These are phyloP conservation scores for Ogataea ramenticola DNA, from an alignment of 805 yeast species.

Conservation along the genomic window DNA sequence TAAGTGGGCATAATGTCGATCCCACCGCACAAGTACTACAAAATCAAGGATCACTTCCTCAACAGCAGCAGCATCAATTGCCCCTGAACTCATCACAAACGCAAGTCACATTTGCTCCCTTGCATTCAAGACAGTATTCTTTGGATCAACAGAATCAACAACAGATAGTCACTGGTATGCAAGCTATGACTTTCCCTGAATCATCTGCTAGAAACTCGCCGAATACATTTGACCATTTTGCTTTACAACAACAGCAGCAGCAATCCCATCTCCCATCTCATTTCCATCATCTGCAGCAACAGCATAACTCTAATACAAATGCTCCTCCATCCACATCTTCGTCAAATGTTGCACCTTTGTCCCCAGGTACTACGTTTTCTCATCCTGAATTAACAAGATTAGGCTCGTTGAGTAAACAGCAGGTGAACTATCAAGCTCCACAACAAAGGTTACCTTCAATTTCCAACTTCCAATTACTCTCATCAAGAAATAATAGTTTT, in stretches of 20 bases:
- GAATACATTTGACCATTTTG: background rate
- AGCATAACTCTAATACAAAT: background rate
- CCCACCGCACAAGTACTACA: too few relatives aligned
- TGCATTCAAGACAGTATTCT: background rate
- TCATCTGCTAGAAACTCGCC: background rate
- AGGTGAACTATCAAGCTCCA: background rate
- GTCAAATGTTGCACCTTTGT: background rate
- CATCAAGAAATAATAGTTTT: background rate
- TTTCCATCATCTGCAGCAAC: background rate
- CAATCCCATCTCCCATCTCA: background rate
- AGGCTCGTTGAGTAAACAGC: background rate
- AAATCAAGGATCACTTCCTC: background rate
- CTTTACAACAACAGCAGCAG: background rate
- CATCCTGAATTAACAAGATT: background rate
- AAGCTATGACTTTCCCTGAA: conserved; percentile 1
- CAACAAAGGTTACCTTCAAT: background rate
- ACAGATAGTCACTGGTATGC: conserved; percentile 1
- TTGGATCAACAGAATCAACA: conserved; percentile 1
- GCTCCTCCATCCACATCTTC: background rate
- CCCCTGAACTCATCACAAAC: too few relatives aligned
- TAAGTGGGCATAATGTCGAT: background rate
- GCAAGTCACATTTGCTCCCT: background rate
- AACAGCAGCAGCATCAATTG: background rate
- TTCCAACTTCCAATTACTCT: background rate
- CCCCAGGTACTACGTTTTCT: background rate